Base-by-base conservation (phyloP, 192 early-diverging fungal genomes). In the Linnemannia elongata region DNA sequence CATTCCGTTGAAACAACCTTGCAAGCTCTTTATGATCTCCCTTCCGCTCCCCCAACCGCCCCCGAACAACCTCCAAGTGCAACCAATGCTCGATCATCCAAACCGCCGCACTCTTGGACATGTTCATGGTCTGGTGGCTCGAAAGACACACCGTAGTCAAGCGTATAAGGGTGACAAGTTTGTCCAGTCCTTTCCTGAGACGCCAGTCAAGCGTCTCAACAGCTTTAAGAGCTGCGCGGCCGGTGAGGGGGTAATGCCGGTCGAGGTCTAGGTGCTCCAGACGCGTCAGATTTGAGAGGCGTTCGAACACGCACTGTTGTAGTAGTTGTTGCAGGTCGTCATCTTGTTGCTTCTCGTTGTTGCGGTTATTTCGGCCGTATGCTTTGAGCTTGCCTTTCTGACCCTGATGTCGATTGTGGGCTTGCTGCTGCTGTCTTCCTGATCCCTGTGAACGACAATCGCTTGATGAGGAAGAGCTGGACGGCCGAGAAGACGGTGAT, bases 81-180 rank as follows among this genome's bases (percentile, higher is more conserved):
- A 41, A n/a, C 76, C 76, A 77, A 24, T 42, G 22, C 24, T 66
- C 54, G 5, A 77, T 27, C 76, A 77, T 77, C 76, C 76, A 77
- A 5, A 60, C 36, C 4, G 60, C 60, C 9, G 76, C 76, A 30
- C 42, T 68, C 76, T 68, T 77, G 36, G 76, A 77, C 55, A 66
- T 77, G 39, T 68, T 77, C 76, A 77, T 77, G 1, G 30, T 24
- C 9, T 55, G 55, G 22, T 27, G 24, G 13, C 35, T 55, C 57
- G 60, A 39, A 42, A 77, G 60, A 12, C 55, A 38, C 1, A 77
- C 55, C 3, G 6, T 63, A 42, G 24, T 38, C 27, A 77, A 27
- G 22, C 39, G 36, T 1, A 38, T 38, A 1, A 77, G 22, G 54
- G 39, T 66, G 3, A 22, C 76, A 9, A 77, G 63, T 60, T 60